Percentiles rank a stretch among this genome's conserved stretches.
Conservation (phyloP, 129 eudicot species). For the Ambrosia trifida region DNA sequence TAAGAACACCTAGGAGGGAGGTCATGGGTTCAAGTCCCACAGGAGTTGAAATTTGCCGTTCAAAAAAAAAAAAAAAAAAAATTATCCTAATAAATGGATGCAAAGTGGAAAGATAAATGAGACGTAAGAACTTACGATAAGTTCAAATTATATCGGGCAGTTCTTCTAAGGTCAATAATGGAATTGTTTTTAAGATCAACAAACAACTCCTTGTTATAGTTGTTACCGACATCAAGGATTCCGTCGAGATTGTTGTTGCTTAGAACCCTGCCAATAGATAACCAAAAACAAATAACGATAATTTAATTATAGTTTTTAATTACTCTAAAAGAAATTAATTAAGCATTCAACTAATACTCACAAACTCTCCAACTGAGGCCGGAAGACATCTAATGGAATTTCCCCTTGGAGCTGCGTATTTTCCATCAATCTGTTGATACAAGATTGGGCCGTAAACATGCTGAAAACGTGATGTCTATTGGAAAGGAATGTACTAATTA, state of each 20-base stretch:
- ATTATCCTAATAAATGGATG: neutral
- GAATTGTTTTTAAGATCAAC: slow-evolving; percentile 61
- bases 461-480: neutral
- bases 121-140: slow-evolving; percentile 44
- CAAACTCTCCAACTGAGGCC: slow-evolving; percentile 70
- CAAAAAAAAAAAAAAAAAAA: too few relatives aligned
- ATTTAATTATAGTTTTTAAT: too few relatives aligned
- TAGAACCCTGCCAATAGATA: slow-evolving; percentile 50
- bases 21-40: too few relatives aligned
- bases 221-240: slow-evolving; percentile 60
- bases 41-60: too few relatives aligned
- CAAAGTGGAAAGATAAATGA: neutral
- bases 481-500: neutral
- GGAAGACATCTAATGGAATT: slow-evolving; percentile 59
- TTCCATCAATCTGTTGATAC: slow-evolving; percentile 56
- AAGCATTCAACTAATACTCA: slow-evolving; percentile 42
- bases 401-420: slow-evolving; percentile 68
- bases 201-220: slow-evolving; percentile 46
- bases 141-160: slow-evolving; percentile 39
- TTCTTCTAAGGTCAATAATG: slow-evolving; percentile 47
- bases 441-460: neutral
- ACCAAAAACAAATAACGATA: too few relatives aligned
- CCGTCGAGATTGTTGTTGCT: slow-evolving; percentile 66
- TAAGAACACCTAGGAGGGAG: too few relatives aligned
- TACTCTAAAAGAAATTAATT: neutral